Evolutionary conservation across 2,329 filamentous ascomycete species (phyloP).

Genomic region (Colletotrichum graminicola): DNA sequence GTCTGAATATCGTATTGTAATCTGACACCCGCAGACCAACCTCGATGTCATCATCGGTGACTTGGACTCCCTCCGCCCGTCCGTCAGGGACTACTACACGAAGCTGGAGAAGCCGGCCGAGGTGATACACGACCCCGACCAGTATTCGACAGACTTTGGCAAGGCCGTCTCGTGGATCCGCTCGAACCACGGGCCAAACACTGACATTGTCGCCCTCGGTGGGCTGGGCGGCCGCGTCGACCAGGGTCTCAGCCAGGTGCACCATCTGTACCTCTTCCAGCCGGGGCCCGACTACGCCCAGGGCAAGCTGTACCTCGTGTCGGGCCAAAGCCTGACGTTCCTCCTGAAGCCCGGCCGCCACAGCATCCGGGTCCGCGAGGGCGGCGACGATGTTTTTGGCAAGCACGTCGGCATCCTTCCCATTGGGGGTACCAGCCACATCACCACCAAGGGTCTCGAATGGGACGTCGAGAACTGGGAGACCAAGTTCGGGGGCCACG

Average conservation of each 20-base stretch:
- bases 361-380: conserved; percentile 72
- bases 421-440: conserved; percentile 80
- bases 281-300: conserved; percentile 59
- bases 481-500: conserved; percentile 77
- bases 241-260: conserved; percentile 89
- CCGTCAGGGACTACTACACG: conserved; percentile 76
- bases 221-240: conserved; percentile 92
- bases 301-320: conserved; percentile 81
- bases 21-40: conserved; percentile 57
- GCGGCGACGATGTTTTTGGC: conserved; percentile 69
- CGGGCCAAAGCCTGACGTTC: conserved; percentile 84
- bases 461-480: conserved; percentile 92
- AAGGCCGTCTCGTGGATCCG: conserved; percentile 79
- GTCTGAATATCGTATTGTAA: neutral
- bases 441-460: conserved; percentile 84
- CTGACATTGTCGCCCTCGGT: conserved; percentile 83
- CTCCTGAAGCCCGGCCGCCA: conserved; percentile 79
- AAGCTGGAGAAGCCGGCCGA: conserved; percentile 62
- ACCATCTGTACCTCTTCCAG: conserved; percentile 81
- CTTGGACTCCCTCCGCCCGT: conserved; percentile 81
- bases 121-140: conserved; percentile 80
- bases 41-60: conserved; percentile 87
- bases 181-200: conserved; percentile 47
- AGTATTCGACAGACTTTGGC: conserved; percentile 90
- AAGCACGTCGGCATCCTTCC: conserved; percentile 90